These are phyloP conservation scores for Komagataella populi DNA, from an alignment of 805 yeast species.

Conservation along the genomic window DNA sequence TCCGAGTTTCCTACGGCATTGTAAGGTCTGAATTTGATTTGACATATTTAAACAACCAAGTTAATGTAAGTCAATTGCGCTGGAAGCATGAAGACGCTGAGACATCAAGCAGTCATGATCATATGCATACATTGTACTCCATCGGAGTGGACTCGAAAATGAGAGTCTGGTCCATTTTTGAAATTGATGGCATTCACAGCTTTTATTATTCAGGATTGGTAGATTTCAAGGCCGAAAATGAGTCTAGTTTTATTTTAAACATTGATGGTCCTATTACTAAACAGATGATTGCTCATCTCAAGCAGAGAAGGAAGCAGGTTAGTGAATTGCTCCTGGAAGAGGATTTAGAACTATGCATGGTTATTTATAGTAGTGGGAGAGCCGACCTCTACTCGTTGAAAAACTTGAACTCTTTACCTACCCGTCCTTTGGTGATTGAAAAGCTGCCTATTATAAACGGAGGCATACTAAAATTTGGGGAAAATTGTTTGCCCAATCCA, in stretches of 20 bases:
- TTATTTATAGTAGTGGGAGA: slow-evolving; percentile 25
- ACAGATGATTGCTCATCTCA: neutral
- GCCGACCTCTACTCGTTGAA: slow-evolving; percentile 31
- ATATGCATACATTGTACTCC: neutral
- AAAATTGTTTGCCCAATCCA: slow-evolving; percentile 17
- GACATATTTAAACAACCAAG: slow-evolving; percentile 52
- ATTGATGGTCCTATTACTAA: neutral
- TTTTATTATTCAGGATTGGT: slow-evolving; percentile 39
- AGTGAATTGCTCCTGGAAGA: slow-evolving; percentile 3
- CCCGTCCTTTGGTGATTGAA: slow-evolving; percentile 17
- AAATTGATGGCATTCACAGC: slow-evolving; percentile 31
- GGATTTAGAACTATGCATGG: slow-evolving; percentile 24
- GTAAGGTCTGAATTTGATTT: slow-evolving; percentile 55
- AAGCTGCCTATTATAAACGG: slow-evolving; percentile 21
- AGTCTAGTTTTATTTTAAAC: neutral
- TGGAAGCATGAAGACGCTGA: slow-evolving; percentile 26
- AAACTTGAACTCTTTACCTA: slow-evolving; percentile 20
- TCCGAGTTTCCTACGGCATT: slow-evolving; percentile 53
- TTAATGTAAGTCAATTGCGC: slow-evolving; percentile 37
- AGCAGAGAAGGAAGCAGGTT: slow-evolving; percentile 9
- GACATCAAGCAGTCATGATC: neutral
- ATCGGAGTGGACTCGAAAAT: slow-evolving; percentile 9
- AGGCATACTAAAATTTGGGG: slow-evolving; percentile 5
- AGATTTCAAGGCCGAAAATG: neutral
- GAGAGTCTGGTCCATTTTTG: slow-evolving; percentile 44